These are phyloP conservation scores for Eugenia klotzschiana DNA, from an alignment of 441 rosid genomes.

Conservation along the genomic window DNA sequence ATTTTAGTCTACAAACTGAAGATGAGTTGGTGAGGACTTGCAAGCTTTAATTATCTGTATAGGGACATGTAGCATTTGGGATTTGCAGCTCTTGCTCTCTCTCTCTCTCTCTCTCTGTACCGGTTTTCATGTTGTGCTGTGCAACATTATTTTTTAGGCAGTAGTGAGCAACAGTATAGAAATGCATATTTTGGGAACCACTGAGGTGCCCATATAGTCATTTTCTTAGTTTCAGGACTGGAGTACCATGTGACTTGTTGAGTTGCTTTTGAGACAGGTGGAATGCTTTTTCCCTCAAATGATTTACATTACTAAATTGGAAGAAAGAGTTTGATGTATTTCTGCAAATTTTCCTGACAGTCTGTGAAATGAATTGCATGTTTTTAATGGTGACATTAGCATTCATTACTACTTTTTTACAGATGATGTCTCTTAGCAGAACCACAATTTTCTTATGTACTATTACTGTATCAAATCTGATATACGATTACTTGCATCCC, in stretches of 20 bases:
- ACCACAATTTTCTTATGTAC: not conserved
- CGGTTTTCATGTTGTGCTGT: not conserved
- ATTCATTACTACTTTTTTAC: not conserved
- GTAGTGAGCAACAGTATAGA: not conserved
- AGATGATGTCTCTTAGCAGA: not conserved
- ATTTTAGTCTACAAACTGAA: conserved; percentile 45
- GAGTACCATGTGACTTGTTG: not conserved
- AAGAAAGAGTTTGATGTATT: not conserved
- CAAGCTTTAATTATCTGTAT: not conserved
- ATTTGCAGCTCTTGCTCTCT: not conserved
- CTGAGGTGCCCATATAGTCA: not conserved
- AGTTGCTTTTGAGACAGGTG: not conserved
- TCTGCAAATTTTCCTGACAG: not conserved
- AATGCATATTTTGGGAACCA: not conserved
- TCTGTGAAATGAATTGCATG: not conserved
- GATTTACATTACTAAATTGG: not conserved
- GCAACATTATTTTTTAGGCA: not conserved
- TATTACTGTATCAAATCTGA: not conserved
- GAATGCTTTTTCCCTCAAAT: not conserved
- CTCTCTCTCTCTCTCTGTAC: not conserved
- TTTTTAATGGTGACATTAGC: not conserved
- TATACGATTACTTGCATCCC: not conserved
- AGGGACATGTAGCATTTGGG: not conserved
- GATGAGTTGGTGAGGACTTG: conserved; percentile 59
- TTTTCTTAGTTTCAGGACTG: not conserved